Evolutionary conservation across 1,284 basidiomycete genomes (phyloP).

Genomic region (Sanghuangporus baumii): DNA sequence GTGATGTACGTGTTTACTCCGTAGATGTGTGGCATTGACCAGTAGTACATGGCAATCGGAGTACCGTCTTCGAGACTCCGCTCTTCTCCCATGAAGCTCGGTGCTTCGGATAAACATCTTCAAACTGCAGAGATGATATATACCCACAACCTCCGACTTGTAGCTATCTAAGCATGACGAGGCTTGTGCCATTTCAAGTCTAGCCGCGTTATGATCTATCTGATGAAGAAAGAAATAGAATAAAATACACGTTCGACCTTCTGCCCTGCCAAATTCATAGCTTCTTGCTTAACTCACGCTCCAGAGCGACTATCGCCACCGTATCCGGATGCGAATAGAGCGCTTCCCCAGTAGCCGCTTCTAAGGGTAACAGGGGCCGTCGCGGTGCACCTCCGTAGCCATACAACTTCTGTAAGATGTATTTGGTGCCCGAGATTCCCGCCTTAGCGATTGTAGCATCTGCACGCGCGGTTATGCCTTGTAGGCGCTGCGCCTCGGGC

Average conservation of each 20-base stretch:
- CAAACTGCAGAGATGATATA: too few relatives aligned
- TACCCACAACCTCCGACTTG: too few relatives aligned
- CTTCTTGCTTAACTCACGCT: conserved; percentile 48
- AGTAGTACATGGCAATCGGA: too few relatives aligned
- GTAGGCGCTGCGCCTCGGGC: conserved; percentile 66
- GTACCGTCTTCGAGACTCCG: too few relatives aligned
- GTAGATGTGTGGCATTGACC: too few relatives aligned
- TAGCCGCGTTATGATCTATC: neutral
- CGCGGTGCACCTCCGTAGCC: conserved; percentile 77
- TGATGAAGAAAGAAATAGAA: neutral
- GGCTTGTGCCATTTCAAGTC: neutral
- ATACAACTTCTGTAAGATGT: conserved; percentile 63
- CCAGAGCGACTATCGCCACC: conserved; percentile 57
- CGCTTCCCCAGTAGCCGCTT: conserved; percentile 44
- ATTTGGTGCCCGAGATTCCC: conserved; percentile 82
- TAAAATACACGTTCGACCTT: neutral
- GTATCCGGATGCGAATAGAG: conserved; percentile 71
- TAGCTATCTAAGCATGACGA: neutral
- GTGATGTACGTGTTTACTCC: too few relatives aligned
- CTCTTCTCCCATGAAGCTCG: too few relatives aligned
- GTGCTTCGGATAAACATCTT: too few relatives aligned
- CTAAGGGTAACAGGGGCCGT: conserved; percentile 65
- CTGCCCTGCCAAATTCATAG: neutral
- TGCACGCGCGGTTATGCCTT: conserved; percentile 74
- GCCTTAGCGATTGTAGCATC: conserved; percentile 77